These are phyloP conservation scores for Cladosporium sp. DNA, from an alignment of 2,329 filamentous ascomycete species.

Conservation along the genomic window DNA sequence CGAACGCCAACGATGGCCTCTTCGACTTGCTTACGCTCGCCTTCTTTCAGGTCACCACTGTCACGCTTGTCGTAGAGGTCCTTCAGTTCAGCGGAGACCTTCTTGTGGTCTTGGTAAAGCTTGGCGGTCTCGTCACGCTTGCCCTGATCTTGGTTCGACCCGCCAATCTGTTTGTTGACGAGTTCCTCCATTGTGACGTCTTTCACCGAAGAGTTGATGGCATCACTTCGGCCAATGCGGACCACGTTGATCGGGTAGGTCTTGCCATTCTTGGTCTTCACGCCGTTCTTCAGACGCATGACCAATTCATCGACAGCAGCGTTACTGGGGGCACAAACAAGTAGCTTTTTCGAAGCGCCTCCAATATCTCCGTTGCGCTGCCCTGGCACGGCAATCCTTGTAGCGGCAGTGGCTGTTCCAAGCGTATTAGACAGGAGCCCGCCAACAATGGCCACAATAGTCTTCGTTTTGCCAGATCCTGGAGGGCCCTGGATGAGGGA, in stretches of 20 bases:
- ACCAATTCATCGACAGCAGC: slow-evolving; percentile 96
- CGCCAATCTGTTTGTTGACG: slow-evolving; percentile 68
- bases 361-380: slow-evolving; percentile 22
- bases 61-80: slow-evolving; percentile 70
- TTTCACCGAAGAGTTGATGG: slow-evolving; percentile 82
- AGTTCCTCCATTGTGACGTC: slow-evolving; percentile 94
- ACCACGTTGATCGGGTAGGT: slow-evolving; percentile 80
- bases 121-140: slow-evolving; percentile 57
- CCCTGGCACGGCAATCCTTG: slow-evolving; percentile 40
- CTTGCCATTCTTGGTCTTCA: slow-evolving; percentile 74
- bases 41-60: slow-evolving; percentile 48
- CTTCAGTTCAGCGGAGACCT: slow-evolving; percentile 64
- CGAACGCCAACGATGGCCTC: slow-evolving; percentile 77
- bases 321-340: slow-evolving; percentile 98
- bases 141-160: slow-evolving; percentile 39
- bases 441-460: slow-evolving; percentile 93
- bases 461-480: slow-evolving; percentile 97
- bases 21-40: slow-evolving; percentile 65
- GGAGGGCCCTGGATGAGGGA: slow-evolving; percentile 94
- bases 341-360: slow-evolving; percentile 70
- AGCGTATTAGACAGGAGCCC: slow-evolving; percentile 69
- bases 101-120: slow-evolving; percentile 69
- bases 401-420: slow-evolving; percentile 35
- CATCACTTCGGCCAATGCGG: slow-evolving; percentile 85
- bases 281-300: slow-evolving; percentile 82